Base-by-base conservation (phyloP, 257 asterid species). In the Ocimum tenuiflorum region DNA sequence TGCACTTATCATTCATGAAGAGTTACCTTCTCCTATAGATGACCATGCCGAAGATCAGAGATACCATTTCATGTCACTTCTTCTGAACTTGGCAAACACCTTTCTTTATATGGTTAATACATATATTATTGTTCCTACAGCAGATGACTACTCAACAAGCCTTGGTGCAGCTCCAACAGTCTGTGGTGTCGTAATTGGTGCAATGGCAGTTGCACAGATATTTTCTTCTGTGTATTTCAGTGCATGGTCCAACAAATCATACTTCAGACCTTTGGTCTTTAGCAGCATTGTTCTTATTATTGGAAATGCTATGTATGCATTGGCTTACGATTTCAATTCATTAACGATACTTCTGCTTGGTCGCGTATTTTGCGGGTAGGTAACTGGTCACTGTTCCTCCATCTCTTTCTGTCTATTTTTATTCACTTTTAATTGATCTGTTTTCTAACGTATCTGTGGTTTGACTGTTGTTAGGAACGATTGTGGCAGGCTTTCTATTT, bases 161-260 rank as follows among this genome's bases (percentile, higher is more conserved):
- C 99, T 94, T 69, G 96, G 97, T 47, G 99, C 99, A 46, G 94
- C 97, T 27, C 85, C 99, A 60, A 94, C 99, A 15, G 99, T 94
- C 51, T 94, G 99, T 73, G 99, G 99, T 49, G 69, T 94, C 33
- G 95, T 94, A 38, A 94, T 94, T 60, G 99, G 99, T 63, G 75
- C 99, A 54, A 94, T 94, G 99, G 99, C 99, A 46, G 90, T 94
- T 18, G 99, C 99, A 43, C 99, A 94, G 71, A 74, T 94, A 70
- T 94, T 94, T 77, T 90, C 99, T 49, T 94, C 99, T 6, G 97
- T 94, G 75, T 94, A 94, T 77, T 94, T 94, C 84, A 90, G 99
- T 69, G 96, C 99, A 61, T 94, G 99, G 99, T 94, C 99, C 31
- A 94, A 94, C 74, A 94, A 76, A 77, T 90, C 97, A 7, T 94